Conservation (phyloP, 78 protist species). For the Pigoraptor vietnamica region DNA sequence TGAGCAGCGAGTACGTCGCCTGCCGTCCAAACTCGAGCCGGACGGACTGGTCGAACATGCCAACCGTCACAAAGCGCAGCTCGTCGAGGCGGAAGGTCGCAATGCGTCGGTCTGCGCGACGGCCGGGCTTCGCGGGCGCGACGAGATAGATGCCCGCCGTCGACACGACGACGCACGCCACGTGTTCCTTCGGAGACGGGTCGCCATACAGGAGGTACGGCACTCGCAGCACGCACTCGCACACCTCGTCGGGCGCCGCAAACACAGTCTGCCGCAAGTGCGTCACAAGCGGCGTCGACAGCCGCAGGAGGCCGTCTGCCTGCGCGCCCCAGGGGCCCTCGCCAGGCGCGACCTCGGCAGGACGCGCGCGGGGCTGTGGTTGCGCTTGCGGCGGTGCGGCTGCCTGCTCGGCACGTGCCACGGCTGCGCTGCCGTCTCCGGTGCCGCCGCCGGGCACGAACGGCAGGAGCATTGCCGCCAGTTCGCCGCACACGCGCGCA, state of each 20-base stretch:
- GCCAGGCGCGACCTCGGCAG: background rate
- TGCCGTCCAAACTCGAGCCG: background rate
- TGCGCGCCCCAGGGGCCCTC: background rate
- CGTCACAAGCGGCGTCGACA: background rate
- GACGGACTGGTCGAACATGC: background rate
- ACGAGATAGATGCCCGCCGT: background rate
- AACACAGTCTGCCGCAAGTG: background rate
- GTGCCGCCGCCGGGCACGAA: too few relatives aligned
- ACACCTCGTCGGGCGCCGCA: background rate
- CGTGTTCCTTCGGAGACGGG: background rate
- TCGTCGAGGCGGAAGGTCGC: background rate
- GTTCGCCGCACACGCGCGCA: background rate
- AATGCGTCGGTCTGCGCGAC: background rate
- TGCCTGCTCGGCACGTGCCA: too few relatives aligned
- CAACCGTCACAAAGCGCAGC: background rate
- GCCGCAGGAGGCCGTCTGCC: background rate
- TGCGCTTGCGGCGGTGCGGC: background rate
- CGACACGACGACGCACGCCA: background rate
- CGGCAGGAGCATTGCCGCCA: background rate
- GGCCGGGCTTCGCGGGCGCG: background rate
- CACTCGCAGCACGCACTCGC: background rate
- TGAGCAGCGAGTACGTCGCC: background rate
- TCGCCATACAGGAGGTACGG: background rate
- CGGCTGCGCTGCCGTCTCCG: too few relatives aligned
- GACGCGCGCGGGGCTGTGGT: background rate